These are phyloP conservation scores for Glycyrrhiza uralensis DNA, from an alignment of 306 rosid genomes.

Conservation along the genomic window DNA sequence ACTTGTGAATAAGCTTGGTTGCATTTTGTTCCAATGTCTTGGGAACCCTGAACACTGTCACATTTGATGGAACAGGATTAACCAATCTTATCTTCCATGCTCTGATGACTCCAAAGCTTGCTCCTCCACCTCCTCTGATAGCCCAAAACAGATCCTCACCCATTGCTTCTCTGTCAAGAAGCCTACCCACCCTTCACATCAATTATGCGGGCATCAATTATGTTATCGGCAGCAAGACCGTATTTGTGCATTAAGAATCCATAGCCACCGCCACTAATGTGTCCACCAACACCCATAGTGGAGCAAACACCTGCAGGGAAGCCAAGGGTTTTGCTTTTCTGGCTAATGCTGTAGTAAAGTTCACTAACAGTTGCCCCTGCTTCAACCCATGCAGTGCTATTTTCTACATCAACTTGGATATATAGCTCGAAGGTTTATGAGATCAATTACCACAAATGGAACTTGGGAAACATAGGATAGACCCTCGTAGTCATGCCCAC, in stretches of 20 bases:
- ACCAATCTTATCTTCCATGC: constrained; percentile 52
- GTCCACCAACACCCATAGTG: constrained; percentile 69
- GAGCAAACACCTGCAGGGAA: constrained; percentile 65
- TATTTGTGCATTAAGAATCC: constrained; percentile 56
- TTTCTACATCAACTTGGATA: constrained; percentile 32
- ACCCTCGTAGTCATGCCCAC: constrained; percentile 53
- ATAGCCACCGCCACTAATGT: constrained; percentile 68
- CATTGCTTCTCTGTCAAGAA: constrained; percentile 55
- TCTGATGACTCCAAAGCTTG: constrained; percentile 57
- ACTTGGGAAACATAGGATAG: constrained; percentile 7
- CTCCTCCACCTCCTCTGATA: constrained; percentile 67
- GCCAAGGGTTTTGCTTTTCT: constrained; percentile 15
- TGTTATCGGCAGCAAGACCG: constrained; percentile 58
- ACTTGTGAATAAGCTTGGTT: constrained; percentile 44
- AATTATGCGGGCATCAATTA: constrained; percentile 55
- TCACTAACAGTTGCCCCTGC: constrained; percentile 31
- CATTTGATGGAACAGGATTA: constrained; percentile 51
- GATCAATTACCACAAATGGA: constrained; percentile 52
- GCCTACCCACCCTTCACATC: constrained; percentile 49
- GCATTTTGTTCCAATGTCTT: constrained; percentile 38
- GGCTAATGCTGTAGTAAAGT: constrained; percentile 18
- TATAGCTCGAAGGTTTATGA: constrained; percentile 51
- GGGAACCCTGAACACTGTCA: constrained; percentile 44
- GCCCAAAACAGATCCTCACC: constrained; percentile 79
- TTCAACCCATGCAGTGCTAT: constrained; percentile 33